Base-by-base conservation (phyloP, 1,284 basidiomycete species). In the Clitocybe nebularis region DNA sequence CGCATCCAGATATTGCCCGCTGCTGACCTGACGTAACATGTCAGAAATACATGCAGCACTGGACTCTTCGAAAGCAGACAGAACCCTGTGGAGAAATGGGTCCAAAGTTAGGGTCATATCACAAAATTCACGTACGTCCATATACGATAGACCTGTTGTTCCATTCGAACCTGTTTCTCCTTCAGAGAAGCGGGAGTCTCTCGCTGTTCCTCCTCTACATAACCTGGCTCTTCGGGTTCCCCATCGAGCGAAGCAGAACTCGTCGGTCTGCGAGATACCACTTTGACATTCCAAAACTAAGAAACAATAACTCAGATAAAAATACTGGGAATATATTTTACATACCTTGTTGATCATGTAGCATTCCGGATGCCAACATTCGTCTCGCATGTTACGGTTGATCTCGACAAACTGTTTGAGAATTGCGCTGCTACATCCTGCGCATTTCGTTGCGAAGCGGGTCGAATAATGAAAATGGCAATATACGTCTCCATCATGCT, bases 341-440 rank as follows among this genome's bases (percentile, higher is more conserved):
- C 72, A 43, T 46, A 92, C 91, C 76, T 96, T 98, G 69, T 98
- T 95, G 57, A 99, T 98, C 94, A 99, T 98, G 67, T 99, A 98
- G 66, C 95, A 99, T 67, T 99, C 95, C 38, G 95, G 95, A 76
- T 99, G 95, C 95, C 96, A 99, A 61, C 96, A 98, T 69, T 99
- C 96, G 68, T 99, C 93, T 45, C 84, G 79, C 75, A 91, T 92
- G 68, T 98, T 99, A 50, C 95, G 80, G 60, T 99, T 99, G 69
- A 99, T 98, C 70, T 99, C 95, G 48, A 99, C 95, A 59, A 98
- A 99, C 63, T 99, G 95, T 69, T 99, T 99, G 55, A 99, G 71
- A 52, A 99, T 99, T n/a, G 96, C 96, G 43, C 89, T 96, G 56
- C 85, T 90, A 68, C 95, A 99, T 3, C 95, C 96, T 0, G 93